Base-by-base conservation (phyloP, 2,329 filamentous ascomycete genomes). In the Chalaropsis ovoidea region DNA sequence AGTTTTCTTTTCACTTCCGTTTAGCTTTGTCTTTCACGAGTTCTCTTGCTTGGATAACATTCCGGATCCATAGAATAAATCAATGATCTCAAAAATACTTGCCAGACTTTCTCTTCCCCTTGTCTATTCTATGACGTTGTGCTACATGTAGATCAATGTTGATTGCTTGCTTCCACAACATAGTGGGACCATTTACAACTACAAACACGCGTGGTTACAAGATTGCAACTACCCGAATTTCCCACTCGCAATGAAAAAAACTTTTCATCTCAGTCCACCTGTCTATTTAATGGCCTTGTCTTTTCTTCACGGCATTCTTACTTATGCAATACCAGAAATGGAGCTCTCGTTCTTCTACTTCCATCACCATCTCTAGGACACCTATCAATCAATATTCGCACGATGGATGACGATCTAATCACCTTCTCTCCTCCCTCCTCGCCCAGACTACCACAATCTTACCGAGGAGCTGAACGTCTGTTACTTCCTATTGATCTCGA, bases 21-120 rank as follows among this genome's bases (percentile, higher is more conserved):
- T 35, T 62, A 62, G 64, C 45, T 60, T 62, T 62, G 17, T 62
- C 15, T 65, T 61, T 43, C 43, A 61, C 35, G 19, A 41, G 52
- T 31, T 56, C 45, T 49, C 2, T 49, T 49, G 27, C 22, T 31
- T 31, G 11, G 15, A 56, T 56, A 56, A 17, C 52, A 27, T 17
- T 35, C 22, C 22, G 19, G 27, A 15, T 56, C 52, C 19, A 56
- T 56, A 56, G 52, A 56, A 24, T 27, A 56, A 56, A 27, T 13
- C 15, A 13, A 49, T 49, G 22, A 49, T 22, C 45, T 49, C 8
- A 7, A 45, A n/a, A 47, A 47, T n/a, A 47, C 8, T n/a, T n/a
- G n/a, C n/a, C 2, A 47, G 6, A 5, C 4, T 15, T n/a, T 2
- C 2, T 43, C 42, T 43, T 47, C n/a, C n/a, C 15, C 4, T n/a